Evolutionary conservation across 2,329 filamentous ascomycete genomes (phyloP).

Genomic region (Trichoderma atrobrunneum): DNA sequence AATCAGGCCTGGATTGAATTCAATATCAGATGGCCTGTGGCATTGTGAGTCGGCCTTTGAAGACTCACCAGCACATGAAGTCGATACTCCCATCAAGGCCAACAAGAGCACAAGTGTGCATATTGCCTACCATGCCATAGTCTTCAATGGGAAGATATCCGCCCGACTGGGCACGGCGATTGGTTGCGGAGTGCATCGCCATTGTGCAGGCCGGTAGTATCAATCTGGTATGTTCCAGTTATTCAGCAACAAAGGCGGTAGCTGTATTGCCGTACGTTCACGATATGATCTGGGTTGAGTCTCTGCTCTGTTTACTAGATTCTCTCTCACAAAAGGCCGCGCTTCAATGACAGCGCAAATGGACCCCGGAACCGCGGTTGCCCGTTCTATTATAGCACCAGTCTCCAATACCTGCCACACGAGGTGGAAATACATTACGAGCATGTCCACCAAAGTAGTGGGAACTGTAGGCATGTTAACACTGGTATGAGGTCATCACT

Average conservation of each 20-base stretch:
- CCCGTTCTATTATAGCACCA: neutral
- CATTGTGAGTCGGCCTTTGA: neutral
- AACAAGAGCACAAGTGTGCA: slow-evolving; percentile 74
- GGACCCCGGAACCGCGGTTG: neutral
- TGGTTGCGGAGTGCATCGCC: slow-evolving; percentile 33
- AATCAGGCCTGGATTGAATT: slow-evolving; percentile 59
- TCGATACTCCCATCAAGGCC: slow-evolving; percentile 72
- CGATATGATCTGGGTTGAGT: neutral
- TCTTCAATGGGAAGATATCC: slow-evolving; percentile 67
- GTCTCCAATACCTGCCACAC: neutral
- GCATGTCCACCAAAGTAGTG: neutral
- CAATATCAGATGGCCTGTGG: neutral
- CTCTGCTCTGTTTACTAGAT: neutral
- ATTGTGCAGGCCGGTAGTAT: slow-evolving; percentile 24
- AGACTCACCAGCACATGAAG: slow-evolving; percentile 69
- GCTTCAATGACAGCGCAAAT: neutral
- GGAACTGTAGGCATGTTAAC: neutral
- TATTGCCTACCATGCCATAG: slow-evolving; percentile 78
- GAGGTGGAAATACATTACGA: neutral
- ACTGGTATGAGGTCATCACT: neutral
- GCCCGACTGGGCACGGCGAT: slow-evolving; percentile 36
- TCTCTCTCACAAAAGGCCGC: neutral
- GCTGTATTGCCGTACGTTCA: neutral
- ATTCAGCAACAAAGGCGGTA: neutral
- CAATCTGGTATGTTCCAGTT: neutral